Evolutionary conservation across 164 flowering plant species (phyloP).

Genomic region (Saururus chinensis): DNA sequence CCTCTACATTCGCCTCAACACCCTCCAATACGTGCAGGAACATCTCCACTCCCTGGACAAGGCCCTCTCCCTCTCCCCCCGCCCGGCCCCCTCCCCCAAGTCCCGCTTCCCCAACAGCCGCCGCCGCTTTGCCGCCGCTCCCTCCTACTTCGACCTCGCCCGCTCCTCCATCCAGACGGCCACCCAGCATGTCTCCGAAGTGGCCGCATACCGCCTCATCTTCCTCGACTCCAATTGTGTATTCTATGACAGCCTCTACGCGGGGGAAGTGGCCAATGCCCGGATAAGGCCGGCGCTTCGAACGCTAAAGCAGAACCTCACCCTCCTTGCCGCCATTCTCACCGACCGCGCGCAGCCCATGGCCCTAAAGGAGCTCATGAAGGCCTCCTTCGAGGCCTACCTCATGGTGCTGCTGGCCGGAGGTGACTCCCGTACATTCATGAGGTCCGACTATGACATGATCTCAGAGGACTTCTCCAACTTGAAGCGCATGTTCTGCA

Average conservation of each 20-base stretch:
- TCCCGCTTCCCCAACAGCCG: constrained; percentile 17
- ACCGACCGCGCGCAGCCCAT: constrained; percentile 56
- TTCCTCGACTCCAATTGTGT: constrained; percentile 70
- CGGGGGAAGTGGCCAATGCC: constrained; percentile 47
- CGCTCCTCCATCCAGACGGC: constrained; percentile 44
- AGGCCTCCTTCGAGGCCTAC: constrained; percentile 74
- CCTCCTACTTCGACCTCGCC: constrained; percentile 50
- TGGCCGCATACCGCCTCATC: constrained; percentile 80
- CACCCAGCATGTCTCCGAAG: constrained; percentile 60
- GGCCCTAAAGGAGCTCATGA: constrained; percentile 77
- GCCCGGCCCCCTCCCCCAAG: constrained; percentile 27
- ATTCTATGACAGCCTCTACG: constrained; percentile 60
- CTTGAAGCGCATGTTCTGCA: constrained; percentile 51
- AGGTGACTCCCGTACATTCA: constrained; percentile 45
- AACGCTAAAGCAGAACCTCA: constrained; percentile 75
- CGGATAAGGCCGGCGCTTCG: constrained; percentile 67
- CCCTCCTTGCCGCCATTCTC: constrained; percentile 52
- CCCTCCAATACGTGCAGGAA: constrained; percentile 60
- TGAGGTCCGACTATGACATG: constrained; percentile 50
- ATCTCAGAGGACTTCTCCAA: constrained; percentile 66
- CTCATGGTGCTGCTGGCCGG: constrained; percentile 91
- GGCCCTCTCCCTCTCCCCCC: constrained; percentile 42
- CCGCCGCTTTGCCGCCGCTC: constrained; percentile 14
- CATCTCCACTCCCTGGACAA: constrained; percentile 67
- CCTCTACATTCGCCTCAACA: constrained; percentile 88